A percentile compares a stretch with the other conserved stretches of the same genome.
Evolutionary conservation across 768 basidiomycete species (phyloP).

Genomic region (Termitomyces sp.): DNA sequence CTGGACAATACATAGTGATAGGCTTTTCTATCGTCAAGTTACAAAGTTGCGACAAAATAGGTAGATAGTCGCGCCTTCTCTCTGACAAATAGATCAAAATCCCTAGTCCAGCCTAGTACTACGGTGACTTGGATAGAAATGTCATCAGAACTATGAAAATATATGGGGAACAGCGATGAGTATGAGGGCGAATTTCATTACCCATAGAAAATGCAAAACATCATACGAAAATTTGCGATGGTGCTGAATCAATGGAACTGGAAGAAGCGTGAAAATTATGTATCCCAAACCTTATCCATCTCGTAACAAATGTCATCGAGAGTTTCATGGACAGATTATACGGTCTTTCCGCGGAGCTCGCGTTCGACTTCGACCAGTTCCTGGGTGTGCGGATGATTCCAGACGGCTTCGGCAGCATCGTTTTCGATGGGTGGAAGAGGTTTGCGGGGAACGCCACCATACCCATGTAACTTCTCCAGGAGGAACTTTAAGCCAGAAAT

Average conservation of each 20-base stretch:
- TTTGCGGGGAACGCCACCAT: constrained; percentile 73
- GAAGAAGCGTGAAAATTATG: neutral
- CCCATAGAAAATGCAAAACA: neutral
- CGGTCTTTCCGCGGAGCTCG: constrained; percentile 41
- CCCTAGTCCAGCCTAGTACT: neutral
- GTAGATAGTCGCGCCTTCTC: neutral
- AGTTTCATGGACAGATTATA: constrained; percentile 10
- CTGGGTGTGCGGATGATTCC: constrained; percentile 68
- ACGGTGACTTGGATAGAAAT: neutral
- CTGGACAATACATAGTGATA: neutral
- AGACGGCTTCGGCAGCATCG: constrained; percentile 52
- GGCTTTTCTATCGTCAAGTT: neutral
- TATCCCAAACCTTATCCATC: constrained; percentile 3
- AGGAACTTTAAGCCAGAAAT: constrained; percentile 84
- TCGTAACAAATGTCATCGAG: constrained; percentile 3
- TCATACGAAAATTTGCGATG: neutral
- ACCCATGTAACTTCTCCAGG: constrained; percentile 69
- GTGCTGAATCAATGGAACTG: constrained; percentile 5
- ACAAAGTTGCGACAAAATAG: neutral
- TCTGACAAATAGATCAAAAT: neutral
- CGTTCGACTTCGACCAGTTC: constrained; percentile 63
- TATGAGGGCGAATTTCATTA: neutral
- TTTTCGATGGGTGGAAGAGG: constrained; percentile 66
- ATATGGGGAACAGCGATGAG: neutral
- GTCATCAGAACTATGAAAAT: neutral